Percentiles rank a stretch among this genome's conserved stretches.
These are phyloP conservation scores for Pythium volutum DNA, from an alignment of 352 stramenopile species.

Conservation along the genomic window DNA sequence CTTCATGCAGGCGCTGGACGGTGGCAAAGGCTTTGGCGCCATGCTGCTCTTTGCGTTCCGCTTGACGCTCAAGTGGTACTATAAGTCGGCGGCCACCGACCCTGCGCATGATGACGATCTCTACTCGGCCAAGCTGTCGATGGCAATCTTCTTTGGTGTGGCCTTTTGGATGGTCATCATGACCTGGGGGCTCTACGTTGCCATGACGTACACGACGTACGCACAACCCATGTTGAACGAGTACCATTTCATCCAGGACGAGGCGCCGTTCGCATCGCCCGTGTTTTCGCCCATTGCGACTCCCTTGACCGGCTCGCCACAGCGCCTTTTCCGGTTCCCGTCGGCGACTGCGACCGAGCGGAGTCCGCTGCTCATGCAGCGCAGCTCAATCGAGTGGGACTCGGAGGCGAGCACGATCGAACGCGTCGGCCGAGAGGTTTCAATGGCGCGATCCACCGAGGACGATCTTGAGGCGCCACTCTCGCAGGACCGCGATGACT, in stretches of 20 bases:
- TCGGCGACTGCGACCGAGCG: slow-evolving; percentile 26
- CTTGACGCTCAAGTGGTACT: slow-evolving; percentile 55
- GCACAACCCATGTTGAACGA: slow-evolving; percentile 60
- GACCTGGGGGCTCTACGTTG: slow-evolving; percentile 55
- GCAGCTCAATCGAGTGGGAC: slow-evolving; percentile 19
- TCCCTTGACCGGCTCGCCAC: slow-evolving; percentile 28
- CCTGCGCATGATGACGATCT: not conserved
- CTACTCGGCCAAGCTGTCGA: slow-evolving; percentile 36
- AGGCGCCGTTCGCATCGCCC: slow-evolving; percentile 48
- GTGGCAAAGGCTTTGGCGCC: slow-evolving; percentile 72
- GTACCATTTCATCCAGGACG: slow-evolving; percentile 65
- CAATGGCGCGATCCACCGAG: slow-evolving; percentile 17
- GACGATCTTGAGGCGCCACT: slow-evolving; percentile 26
- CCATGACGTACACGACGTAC: slow-evolving; percentile 50
- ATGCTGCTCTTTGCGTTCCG: slow-evolving; percentile 68
- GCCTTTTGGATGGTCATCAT: slow-evolving; percentile 48
- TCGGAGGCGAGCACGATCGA: slow-evolving; percentile 25
- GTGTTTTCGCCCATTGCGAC: slow-evolving; percentile 55
- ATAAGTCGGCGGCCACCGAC: slow-evolving; percentile 7
- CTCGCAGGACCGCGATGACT: slow-evolving; percentile 2
- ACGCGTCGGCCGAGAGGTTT: slow-evolving; percentile 16
- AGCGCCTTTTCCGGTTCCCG: slow-evolving; percentile 22
- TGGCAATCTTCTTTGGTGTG: slow-evolving; percentile 67
- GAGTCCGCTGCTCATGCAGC: slow-evolving; percentile 39
- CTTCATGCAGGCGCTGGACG: slow-evolving; percentile 79